Evolutionary conservation across 2,329 filamentous ascomycete species (phyloP), one percentile per base, ranked within the genome.

Genomic region (Pyricularia grisea): DNA sequence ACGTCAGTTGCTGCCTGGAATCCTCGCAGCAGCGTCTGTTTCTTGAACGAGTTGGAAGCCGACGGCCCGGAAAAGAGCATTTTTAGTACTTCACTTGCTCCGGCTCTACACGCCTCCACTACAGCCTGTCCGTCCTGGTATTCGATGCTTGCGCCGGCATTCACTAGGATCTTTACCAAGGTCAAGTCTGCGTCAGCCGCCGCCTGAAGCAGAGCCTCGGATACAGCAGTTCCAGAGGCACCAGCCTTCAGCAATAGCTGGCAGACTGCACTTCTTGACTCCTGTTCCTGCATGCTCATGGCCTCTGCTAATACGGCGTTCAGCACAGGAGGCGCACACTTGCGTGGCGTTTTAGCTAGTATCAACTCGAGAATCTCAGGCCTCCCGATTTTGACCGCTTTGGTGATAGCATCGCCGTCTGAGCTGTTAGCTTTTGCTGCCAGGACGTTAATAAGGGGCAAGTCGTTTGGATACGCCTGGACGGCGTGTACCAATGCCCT

Each of bases 1-100:
- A 87, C 78, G 68, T 85, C 82, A 0, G 83, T 86, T 0, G 85
- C 84, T 2, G 84, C 85, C 70, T 87, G 83, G 64, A 88, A 88
- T 0, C 82, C 85, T 58, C 80, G 79, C 33, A 82, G 79, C 3
- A 88, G 74, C 0, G 81, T 84, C 7, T 75, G 74, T 66, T 79
- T 79, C 12, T 78, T 79, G 0, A 81, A 74, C 4, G 79, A 73
- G 23, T 27, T 25, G 12, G 58, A 61, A 61, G 58, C 58, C 0
- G 73, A 75, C 1, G 81, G 79, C 28, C 77, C 79, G 0, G 68
- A 50, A 25, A 88, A 75, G 0, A 88, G 76, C 74, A 87, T 82
- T 55, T 79, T 75, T 3, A 88, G 73, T 5, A 88, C 81, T 4
- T 82, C 81, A 0, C 80, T 75, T 0, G 82, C 81, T 0, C 85